Conservation (phyloP, 345 rosid species). For the Eucalyptus curtisii region DNA sequence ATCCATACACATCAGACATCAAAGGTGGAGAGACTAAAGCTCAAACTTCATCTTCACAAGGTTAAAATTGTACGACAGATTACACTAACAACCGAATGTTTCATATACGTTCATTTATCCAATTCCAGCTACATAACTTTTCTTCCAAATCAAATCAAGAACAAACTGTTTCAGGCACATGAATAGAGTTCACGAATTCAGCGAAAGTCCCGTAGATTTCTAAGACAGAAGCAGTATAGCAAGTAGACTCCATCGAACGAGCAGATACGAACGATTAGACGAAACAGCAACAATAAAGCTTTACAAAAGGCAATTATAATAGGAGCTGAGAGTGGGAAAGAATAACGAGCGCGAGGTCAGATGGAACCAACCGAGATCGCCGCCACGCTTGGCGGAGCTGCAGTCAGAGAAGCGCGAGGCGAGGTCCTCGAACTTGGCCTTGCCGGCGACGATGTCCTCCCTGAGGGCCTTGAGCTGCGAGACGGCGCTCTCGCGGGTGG, state of each 20-base stretch:
- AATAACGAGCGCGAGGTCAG: background rate
- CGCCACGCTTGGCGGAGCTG: conserved; percentile 97
- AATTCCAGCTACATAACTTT: background rate
- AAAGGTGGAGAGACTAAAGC: background rate
- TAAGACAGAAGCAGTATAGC: background rate
- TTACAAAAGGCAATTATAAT: background rate
- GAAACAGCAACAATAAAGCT: accelerated
- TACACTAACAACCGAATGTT: background rate
- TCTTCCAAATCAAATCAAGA: background rate
- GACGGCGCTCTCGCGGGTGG: conserved; percentile 61
- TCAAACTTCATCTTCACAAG: accelerated
- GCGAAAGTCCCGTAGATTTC: background rate
- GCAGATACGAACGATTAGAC: background rate
- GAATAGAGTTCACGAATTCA: background rate
- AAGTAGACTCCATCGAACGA: accelerated
- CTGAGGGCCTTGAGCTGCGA: conserved; percentile 61
- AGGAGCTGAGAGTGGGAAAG: accelerated
- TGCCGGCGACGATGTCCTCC: conserved; percentile 71
- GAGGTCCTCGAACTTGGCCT: conserved; percentile 63
- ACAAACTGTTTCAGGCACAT: background rate
- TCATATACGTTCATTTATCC: background rate
- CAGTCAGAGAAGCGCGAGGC: conserved; percentile 83
- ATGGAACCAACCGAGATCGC: conserved; percentile 64
- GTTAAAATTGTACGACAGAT: background rate
- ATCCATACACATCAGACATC: background rate